Evolutionary conservation across 352 stramenopile species (phyloP).

Genomic region (Globisporangium mamillatum): DNA sequence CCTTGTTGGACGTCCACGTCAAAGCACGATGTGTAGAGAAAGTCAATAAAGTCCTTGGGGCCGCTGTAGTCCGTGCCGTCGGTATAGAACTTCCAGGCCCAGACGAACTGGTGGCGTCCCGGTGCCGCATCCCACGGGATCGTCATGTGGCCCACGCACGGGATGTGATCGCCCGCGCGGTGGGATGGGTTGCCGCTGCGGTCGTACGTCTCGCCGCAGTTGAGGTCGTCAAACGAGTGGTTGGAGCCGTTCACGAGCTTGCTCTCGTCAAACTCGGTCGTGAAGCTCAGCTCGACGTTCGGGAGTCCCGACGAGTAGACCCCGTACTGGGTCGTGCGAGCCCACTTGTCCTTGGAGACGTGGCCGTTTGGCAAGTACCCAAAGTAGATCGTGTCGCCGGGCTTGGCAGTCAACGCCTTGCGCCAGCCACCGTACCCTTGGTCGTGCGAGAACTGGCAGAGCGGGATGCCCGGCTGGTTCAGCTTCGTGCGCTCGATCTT

Average conservation of each 20-base stretch:
- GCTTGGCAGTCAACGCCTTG: conserved; percentile 1
- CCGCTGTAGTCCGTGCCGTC: conserved; percentile 4
- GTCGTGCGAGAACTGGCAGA: conserved; percentile 12
- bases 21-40: conserved; percentile 18
- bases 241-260: conserved; percentile 25
- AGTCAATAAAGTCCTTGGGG: conserved; percentile 8
- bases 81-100: conserved; percentile 33
- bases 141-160: conserved; percentile 30
- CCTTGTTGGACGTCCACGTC: conserved; percentile 9
- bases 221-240: conserved; percentile 31
- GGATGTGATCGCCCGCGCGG: conserved; percentile 27
- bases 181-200: conserved; percentile 9
- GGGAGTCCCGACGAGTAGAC: conserved; percentile 32
- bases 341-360: conserved; percentile 30
- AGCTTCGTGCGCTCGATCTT: conserved; percentile 19
- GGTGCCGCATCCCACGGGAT: conserved; percentile 22
- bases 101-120: conserved; percentile 35
- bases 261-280: conserved; percentile 26
- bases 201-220: conserved; percentile 26
- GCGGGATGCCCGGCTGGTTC: neutral
- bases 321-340: conserved; percentile 21
- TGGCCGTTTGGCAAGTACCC: conserved; percentile 60
- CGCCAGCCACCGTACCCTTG: conserved; percentile 4
- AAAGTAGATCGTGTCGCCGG: conserved; percentile 35
- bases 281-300: conserved; percentile 24